Conservation (phyloP, 208 protist species). For the Balamuthia mandrillaris region DNA sequence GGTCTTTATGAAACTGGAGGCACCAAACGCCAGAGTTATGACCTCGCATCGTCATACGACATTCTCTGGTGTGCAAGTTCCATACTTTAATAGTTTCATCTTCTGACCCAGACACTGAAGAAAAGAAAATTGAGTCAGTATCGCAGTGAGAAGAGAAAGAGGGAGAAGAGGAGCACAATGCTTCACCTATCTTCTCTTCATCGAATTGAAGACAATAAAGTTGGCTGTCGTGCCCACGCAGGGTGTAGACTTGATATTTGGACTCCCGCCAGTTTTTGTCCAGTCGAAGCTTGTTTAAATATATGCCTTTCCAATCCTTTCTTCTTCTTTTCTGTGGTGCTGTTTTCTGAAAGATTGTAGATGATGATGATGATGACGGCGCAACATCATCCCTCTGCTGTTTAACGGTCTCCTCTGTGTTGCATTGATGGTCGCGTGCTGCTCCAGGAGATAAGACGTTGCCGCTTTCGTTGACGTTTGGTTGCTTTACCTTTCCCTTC, state of each 20-base stretch:
- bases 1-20: slow-evolving; percentile 10
- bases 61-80: background rate
- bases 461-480: no score
- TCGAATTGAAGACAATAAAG: slow-evolving; percentile 13
- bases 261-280: background rate
- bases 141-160: no score
- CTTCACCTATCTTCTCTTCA: slow-evolving; percentile 32
- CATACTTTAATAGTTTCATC: slow-evolving; percentile 30
- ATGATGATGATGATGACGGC: no score
- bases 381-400: background rate
- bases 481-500: no score
- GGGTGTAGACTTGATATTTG: background rate
- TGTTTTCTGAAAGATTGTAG: slow-evolving; percentile 20
- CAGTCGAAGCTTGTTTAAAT: background rate
- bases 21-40: slow-evolving; percentile 15
- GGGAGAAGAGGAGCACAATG: no score
- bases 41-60: background rate
- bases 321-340: background rate
- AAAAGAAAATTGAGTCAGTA: no score
- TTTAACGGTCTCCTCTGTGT: background rate
- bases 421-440: no score
- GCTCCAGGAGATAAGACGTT: no score
- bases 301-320: background rate
- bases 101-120: slow-evolving; percentile 13
- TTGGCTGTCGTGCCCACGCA: slow-evolving; percentile 1